phyloP scores from a whole-genome alignment of 371 early-diverging fungal species.

The Entomophthora muscae region DNA sequence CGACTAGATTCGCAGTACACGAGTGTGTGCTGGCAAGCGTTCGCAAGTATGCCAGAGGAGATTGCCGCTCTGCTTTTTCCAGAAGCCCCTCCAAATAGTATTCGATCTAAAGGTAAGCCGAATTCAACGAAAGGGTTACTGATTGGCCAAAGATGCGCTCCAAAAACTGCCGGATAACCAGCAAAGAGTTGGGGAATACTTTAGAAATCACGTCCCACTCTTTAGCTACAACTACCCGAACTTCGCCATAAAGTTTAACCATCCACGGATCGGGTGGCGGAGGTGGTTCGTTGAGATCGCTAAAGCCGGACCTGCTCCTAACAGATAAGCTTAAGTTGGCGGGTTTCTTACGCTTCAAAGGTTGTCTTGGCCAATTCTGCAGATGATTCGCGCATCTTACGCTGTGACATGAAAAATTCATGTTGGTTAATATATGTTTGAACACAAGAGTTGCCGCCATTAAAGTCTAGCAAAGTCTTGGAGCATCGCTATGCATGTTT shows the following conservation, averaged over 20 bases:
- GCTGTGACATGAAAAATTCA: conserved; percentile 75
- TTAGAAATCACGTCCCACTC: conserved; percentile 79
- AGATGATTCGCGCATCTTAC: conserved; percentile 35
- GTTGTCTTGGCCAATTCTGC: conserved; percentile 8
- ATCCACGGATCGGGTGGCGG: conserved; percentile 60
- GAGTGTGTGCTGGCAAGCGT: conserved; percentile 55
- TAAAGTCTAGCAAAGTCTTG: conserved; percentile 74
- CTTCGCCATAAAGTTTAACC: conserved; percentile 61
- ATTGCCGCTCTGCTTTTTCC: conserved; percentile 41
- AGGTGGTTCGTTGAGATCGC: conserved; percentile 30
- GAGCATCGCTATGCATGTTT: conserved; percentile 50
- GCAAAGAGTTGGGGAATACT: conserved; percentile 83
- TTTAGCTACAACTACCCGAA: conserved; percentile 51
- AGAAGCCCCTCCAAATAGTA: conserved; percentile 63
- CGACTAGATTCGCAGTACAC: conserved; percentile 51
- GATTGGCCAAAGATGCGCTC: conserved; percentile 92
- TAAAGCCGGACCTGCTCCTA: conserved; percentile 18
- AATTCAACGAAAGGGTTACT: conserved; percentile 23
- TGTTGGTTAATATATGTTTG: conserved; percentile 93
- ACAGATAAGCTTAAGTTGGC: not conserved
- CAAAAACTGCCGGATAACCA: conserved; percentile 79
- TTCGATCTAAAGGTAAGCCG: conserved; percentile 41
- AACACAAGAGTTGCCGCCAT: conserved; percentile 86
- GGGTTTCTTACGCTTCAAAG: not conserved
- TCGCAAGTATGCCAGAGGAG: conserved; percentile 59